Base-by-base conservation (phyloP, 495 filamentous ascomycete genomes). In the Lophiostoma macrostomum region DNA sequence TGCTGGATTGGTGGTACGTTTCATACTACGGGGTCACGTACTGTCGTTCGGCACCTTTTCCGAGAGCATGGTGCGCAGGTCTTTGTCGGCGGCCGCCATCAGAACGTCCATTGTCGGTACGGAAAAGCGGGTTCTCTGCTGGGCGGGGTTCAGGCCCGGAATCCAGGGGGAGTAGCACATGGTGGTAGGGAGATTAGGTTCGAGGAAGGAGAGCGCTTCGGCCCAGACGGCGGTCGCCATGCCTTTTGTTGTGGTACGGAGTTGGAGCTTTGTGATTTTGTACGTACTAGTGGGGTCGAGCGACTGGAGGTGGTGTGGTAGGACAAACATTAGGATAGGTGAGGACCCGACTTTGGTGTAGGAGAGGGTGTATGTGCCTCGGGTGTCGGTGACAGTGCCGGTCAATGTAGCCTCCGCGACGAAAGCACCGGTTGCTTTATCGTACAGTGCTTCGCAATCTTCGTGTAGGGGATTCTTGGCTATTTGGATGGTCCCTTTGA, bases 211-310 rank as follows among this genome's bases (percentile, higher is more conserved):
- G 88, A 91, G 96, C 6, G 61, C 71, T 63, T 95, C 86, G 4
- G 82, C 84, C 22, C 83, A 60, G 0, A 97, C 80, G 1, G 84
- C 87, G 5, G 77, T 83, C 23, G 85, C 84, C 30, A 83, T 69
- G 12, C 93, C 93, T 68, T 96, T 98, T 6, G 89, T 95, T 1
- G 90, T 88, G 5, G 87, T 93, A 32, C 86, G 78, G 12, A 97
- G 70, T 41, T 77, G 76, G 8, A 91, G 65, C 4, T 67, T 65
- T 16, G 84, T 82, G 41, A 75, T 66, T 13, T 69, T 75, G 3
- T 66, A 69, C 12, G 65, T 30, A 2, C 87, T 91, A 5, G 38
- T 66, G 3, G 53, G 48, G 56, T 86, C 80, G 50, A 96, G 91
- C 2, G 87, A 86, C 32, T 80, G 69, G 11, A 86, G 58, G 56